Conservation (phyloP, 306 rosid genomes). For the Vigna unguiculata region DNA sequence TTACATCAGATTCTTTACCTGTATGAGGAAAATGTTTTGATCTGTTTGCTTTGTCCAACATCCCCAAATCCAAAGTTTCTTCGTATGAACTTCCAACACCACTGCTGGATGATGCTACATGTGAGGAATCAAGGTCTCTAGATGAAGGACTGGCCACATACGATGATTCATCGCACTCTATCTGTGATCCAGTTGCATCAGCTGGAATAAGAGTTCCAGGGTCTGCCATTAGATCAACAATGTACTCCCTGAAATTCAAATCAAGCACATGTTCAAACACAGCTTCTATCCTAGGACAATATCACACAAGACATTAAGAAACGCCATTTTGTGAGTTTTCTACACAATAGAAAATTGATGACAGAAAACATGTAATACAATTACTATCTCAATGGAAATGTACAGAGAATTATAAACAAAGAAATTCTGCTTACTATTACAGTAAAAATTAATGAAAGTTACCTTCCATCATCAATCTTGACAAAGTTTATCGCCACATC, state of each 20-base stretch:
- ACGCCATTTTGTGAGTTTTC: not conserved
- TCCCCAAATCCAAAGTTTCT: constrained; percentile 68
- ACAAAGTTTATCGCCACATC: constrained; percentile 89
- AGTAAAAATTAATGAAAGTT: constrained; percentile 40
- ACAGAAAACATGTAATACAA: constrained; percentile 34
- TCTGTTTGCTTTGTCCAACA: constrained; percentile 55
- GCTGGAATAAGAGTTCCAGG: constrained; percentile 98
- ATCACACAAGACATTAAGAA: constrained; percentile 13
- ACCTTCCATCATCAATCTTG: constrained; percentile 93
- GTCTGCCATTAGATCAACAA: constrained; percentile 96
- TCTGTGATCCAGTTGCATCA: constrained; percentile 72
- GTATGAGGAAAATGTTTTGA: constrained; percentile 52
- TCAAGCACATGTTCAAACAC: constrained; percentile 21
- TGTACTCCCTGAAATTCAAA: constrained; percentile 91
- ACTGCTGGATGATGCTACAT: constrained; percentile 74
- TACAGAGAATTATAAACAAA: constrained; percentile 29
- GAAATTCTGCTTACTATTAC: constrained; percentile 38
- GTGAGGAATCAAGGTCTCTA: constrained; percentile 85
- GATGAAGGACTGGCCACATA: constrained; percentile 71
- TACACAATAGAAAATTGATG: constrained; percentile 11
- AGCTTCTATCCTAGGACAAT: constrained; percentile 24
- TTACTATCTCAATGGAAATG: constrained; percentile 28
- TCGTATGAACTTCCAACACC: constrained; percentile 82
- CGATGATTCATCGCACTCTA: constrained; percentile 67
- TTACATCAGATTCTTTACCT: constrained; percentile 61